Evolutionary conservation across 306 rosid species (phyloP).

Genomic region (Sophora flavescens): DNA sequence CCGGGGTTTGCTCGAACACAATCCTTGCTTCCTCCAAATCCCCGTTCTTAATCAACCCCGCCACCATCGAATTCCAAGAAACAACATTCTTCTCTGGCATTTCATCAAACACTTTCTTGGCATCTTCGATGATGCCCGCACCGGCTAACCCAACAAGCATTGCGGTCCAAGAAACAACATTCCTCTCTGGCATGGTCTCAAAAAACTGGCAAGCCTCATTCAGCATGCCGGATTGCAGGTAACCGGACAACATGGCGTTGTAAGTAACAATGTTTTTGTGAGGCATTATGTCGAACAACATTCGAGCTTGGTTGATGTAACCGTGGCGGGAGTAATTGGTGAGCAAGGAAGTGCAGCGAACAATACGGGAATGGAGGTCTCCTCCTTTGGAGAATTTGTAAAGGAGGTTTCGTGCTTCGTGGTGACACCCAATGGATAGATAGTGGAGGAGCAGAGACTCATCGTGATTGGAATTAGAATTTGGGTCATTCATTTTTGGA

Average conservation of each 20-base stretch:
- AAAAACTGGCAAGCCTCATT: slow-evolving; percentile 60
- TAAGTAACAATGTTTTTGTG: slow-evolving; percentile 63
- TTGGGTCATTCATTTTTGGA: slow-evolving; percentile 30
- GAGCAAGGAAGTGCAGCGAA: slow-evolving; percentile 67
- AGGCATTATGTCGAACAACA: slow-evolving; percentile 68
- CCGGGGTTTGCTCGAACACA: slow-evolving; percentile 55
- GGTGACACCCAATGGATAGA: slow-evolving; percentile 46
- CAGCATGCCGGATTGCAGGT: slow-evolving; percentile 61
- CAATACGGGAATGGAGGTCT: slow-evolving; percentile 51
- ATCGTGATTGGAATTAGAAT: slow-evolving; percentile 33
- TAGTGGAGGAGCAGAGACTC: slow-evolving; percentile 57
- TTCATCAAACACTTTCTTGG: slow-evolving; percentile 60
- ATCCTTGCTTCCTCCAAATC: slow-evolving; percentile 65
- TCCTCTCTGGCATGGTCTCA: slow-evolving; percentile 63
- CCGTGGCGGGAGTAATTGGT: slow-evolving; percentile 54
- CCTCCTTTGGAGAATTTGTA: slow-evolving; percentile 41
- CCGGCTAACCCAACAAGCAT: slow-evolving; percentile 60
- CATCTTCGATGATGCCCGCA: slow-evolving; percentile 64
- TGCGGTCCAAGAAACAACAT: slow-evolving; percentile 82
- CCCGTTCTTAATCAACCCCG: slow-evolving; percentile 63
- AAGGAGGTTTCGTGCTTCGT: slow-evolving; percentile 62
- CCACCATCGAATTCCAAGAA: slow-evolving; percentile 75
- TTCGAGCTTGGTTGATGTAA: slow-evolving; percentile 59
- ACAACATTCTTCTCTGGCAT: slow-evolving; percentile 82
- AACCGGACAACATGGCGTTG: slow-evolving; percentile 73